These are phyloP conservation scores for Glarea lozoyensis DNA, from an alignment of 495 filamentous ascomycete species.

Conservation along the genomic window DNA sequence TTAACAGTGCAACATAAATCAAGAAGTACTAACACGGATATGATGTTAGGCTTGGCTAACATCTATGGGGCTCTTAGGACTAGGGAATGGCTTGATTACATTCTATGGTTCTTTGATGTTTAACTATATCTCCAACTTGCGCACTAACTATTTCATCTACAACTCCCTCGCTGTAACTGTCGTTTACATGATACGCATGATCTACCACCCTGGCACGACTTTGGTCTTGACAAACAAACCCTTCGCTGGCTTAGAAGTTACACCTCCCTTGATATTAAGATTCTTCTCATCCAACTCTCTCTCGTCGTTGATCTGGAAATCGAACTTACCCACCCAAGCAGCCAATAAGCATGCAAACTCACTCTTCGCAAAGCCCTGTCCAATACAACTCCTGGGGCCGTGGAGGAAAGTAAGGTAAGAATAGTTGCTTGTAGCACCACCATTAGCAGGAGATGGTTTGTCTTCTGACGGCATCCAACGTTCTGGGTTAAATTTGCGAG, in stretches of 20 bases:
- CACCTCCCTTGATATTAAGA: slow-evolving; percentile 45
- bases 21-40: no score
- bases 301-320: slow-evolving; percentile 53
- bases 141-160: no score
- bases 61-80: no score
- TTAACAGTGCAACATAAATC: no score
- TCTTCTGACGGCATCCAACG: slow-evolving; percentile 43
- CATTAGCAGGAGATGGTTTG: slow-evolving; percentile 27
- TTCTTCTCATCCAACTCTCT: slow-evolving; percentile 43
- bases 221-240: slow-evolving; percentile 56
- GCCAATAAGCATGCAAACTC: slow-evolving; percentile 82
- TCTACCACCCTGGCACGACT: slow-evolving; percentile 57
- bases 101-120: no score
- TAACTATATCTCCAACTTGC: no score
- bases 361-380: slow-evolving; percentile 64
- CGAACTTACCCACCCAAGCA: slow-evolving; percentile 61
- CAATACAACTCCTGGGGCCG: slow-evolving; percentile 54
- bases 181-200: no score
- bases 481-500: slow-evolving; percentile 49
- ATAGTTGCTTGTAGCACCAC: slow-evolving; percentile 47
- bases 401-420: slow-evolving; percentile 54
- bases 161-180: no score
- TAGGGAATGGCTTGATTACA: no score
- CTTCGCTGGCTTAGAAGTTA: slow-evolving; percentile 55
- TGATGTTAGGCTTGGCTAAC: no score